Percentiles rank a stretch among this genome's conserved stretches.
phyloP scores from a whole-genome alignment of 2,329 filamentous ascomycete genomes.

The Pyrenophora teres region DNA sequence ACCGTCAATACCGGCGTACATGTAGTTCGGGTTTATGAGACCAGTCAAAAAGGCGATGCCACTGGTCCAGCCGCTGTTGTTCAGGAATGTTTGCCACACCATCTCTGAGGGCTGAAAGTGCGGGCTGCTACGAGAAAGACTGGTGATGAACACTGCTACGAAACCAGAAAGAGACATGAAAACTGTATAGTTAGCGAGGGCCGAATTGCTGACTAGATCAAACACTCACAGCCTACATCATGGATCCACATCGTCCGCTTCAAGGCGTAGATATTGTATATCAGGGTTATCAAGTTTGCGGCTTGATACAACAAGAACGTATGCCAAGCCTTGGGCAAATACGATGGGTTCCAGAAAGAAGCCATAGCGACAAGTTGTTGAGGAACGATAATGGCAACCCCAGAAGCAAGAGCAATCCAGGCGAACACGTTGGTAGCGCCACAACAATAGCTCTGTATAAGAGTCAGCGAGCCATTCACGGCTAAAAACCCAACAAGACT shows the following conservation, averaged over 20 bases:
- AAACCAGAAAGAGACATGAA: conserved; percentile 35
- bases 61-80: conserved; percentile 51
- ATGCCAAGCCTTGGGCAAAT: conserved; percentile 20
- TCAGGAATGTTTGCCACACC: conserved; percentile 54
- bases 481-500: not conserved
- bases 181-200: too few species aligned
- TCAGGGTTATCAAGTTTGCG: conserved; percentile 13
- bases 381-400: conserved; percentile 23
- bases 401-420: conserved; percentile 21
- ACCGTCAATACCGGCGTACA: conserved; percentile 27
- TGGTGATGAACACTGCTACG: conserved; percentile 54
- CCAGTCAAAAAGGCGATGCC: conserved; percentile 51
- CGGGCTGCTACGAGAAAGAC: conserved; percentile 49
- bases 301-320: conserved; percentile 21
- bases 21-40: conserved; percentile 20
- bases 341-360: conserved; percentile 12
- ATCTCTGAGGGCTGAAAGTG: conserved; percentile 31
- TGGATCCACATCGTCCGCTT: conserved; percentile 26
- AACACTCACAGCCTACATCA: conserved; percentile 21
- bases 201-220: conserved; percentile 9
- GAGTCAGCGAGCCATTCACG: not conserved
- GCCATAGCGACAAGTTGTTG: conserved; percentile 17
- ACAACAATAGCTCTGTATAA: conserved; percentile 20
- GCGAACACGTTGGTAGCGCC: conserved; percentile 24
- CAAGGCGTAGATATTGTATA: conserved; percentile 22